Base-by-base conservation (phyloP, 345 rosid genomes). In the Lumnitzera littorea region DNA sequence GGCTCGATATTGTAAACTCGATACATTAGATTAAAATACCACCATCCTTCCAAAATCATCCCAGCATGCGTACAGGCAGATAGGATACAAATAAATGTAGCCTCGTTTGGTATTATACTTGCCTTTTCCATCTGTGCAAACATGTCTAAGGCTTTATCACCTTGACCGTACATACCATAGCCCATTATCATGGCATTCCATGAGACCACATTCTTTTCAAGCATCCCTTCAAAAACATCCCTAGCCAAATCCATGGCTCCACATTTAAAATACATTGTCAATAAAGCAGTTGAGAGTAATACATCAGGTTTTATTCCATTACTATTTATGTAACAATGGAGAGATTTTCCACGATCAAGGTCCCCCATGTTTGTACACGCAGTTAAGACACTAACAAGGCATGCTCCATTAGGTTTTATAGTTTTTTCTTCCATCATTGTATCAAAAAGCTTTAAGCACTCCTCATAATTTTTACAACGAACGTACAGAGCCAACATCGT, bases 1-100 rank as follows among this genome's bases (percentile, higher is more conserved):
- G 86, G 87, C 56, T 83, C 69, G 20, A 80, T 67, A 50, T 58
- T 64, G 63, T 85, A 81, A 68, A 81, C 78, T 61, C 63, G 74
- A 59, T 69, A 71, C 88, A 83, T 78, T 23, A 70, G 70, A 69
- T 76, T 73, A 63, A 85, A 83, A 58, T 58, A 72, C 80, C 87
- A 79, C 89, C 91, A 81, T 52, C 87, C 91, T 81, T 85, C 89
- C 29, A 80, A 63, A 69, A 83, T 64, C 80, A 83, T 72, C 60
- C 83, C 84, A 0, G 80, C 70, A 53, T 74, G 69, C 82, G 61
- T 61, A 60, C 88, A 87, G 2, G 88, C 85, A 53, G 87, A 82
- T 58, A 84, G 68, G 68, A 76, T 36, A 25, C 91, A 67, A 46
- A 82, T 66, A 61, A 79, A 82, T 73, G 85, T 82, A 57, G 80